Conservation (phyloP, 2,329 filamentous ascomycete species). For the Xylaria hypoxylon region DNA sequence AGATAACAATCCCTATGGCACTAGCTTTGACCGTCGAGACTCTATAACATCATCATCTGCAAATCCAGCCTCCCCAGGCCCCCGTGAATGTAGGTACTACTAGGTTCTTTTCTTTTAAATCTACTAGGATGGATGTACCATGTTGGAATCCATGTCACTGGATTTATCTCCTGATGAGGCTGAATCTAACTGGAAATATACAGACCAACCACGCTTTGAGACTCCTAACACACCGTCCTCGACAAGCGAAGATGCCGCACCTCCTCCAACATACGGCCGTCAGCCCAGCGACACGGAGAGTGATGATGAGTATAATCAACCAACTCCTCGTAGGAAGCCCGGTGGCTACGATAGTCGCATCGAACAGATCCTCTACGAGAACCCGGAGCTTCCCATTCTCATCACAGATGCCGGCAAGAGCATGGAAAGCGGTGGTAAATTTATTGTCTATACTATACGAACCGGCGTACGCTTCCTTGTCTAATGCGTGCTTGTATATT, state of each 20-base stretch:
- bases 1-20: conserved; percentile 96
- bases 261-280: conserved; percentile 45
- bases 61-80: conserved; percentile 72
- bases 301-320: conserved; percentile 63
- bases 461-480: conserved; percentile 76
- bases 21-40: conserved; percentile 88
- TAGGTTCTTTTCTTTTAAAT: conserved; percentile 30
- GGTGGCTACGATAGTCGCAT: conserved; percentile 94
- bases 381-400: conserved; percentile 87
- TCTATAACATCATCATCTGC: conserved; percentile 76
- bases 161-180: conserved; percentile 53
- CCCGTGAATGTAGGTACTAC: conserved; percentile 66
- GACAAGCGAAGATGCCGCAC: conserved; percentile 73
- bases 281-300: conserved; percentile 59
- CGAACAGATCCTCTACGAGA: conserved; percentile 97
- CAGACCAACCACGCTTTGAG: conserved; percentile 69
- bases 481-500: conserved; percentile 12
- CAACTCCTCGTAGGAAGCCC: conserved; percentile 74
- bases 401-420: conserved; percentile 98
- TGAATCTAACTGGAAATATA: conserved; percentile 59
- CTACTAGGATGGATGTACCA: conserved; percentile 42
- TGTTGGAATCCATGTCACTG: conserved; percentile 55
- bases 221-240: conserved; percentile 78
- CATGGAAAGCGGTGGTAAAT: conserved; percentile 87
- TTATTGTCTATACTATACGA: conserved; percentile 96